These are phyloP conservation scores for Candolleomyces efflorescens DNA, from an alignment of 768 basidiomycete species.

Conservation along the genomic window DNA sequence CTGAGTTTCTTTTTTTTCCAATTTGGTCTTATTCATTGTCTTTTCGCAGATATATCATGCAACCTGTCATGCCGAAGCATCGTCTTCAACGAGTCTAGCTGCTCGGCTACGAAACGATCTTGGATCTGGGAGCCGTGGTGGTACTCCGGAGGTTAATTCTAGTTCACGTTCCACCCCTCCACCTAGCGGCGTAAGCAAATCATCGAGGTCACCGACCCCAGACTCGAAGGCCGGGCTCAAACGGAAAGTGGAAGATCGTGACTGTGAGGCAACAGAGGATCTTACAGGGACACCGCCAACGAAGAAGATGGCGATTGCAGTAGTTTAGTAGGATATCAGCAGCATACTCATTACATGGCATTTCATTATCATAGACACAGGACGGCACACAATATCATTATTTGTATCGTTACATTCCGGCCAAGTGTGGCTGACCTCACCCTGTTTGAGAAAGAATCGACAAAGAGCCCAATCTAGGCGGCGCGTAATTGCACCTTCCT, in stretches of 20 bases:
- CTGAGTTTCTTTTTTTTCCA: slow-evolving; percentile 1
- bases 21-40: not conserved
- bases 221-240: slow-evolving; percentile 59
- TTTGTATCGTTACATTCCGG: too few species aligned
- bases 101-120: slow-evolving; percentile 63
- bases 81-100: slow-evolving; percentile 58
- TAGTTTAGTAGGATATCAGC: slow-evolving; percentile 10
- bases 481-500: too few species aligned
- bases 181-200: slow-evolving; percentile 26
- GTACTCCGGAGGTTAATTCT: slow-evolving; percentile 61
- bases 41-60: slow-evolving; percentile 80
- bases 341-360: too few species aligned
- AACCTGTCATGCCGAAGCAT: slow-evolving; percentile 86
- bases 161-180: slow-evolving; percentile 34
- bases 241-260: slow-evolving; percentile 56
- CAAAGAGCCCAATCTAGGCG: too few species aligned
- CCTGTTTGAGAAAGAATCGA: too few species aligned
- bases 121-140: slow-evolving; percentile 61
- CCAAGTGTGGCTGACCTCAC: too few species aligned
- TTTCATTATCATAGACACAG: too few species aligned
- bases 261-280: slow-evolving; percentile 34
- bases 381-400: too few species aligned
- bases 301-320: slow-evolving; percentile 60
- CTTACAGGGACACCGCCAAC: slow-evolving; percentile 54
- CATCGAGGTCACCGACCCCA: slow-evolving; percentile 35